These are phyloP conservation scores for Verticillium tricorpus DNA, from an alignment of 2,329 filamentous ascomycete genomes.

Conservation along the genomic window DNA sequence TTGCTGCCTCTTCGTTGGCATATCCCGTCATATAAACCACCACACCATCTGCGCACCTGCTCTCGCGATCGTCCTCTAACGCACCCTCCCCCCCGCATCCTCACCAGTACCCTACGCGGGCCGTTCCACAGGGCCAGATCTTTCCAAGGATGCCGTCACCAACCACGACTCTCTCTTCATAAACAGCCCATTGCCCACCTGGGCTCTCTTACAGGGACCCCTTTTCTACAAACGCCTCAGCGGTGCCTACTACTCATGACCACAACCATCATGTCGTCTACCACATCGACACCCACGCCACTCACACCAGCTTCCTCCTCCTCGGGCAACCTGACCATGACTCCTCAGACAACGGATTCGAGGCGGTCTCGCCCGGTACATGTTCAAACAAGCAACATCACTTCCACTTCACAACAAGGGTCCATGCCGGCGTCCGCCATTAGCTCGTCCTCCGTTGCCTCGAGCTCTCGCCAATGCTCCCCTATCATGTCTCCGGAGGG, in stretches of 20 bases:
- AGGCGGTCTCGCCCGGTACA: slow-evolving; percentile 40
- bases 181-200: slow-evolving; percentile 12
- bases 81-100: slow-evolving; percentile 11
- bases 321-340: slow-evolving; percentile 33
- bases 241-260: background rate
- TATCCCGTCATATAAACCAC: slow-evolving; percentile 8
- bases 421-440: slow-evolving; percentile 47
- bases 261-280: slow-evolving; percentile 6
- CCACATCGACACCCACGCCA: slow-evolving; percentile 25
- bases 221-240: slow-evolving; percentile 6
- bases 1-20: slow-evolving; percentile 7
- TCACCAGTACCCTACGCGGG: slow-evolving; percentile 11
- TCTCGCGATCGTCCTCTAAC: slow-evolving; percentile 10
- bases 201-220: slow-evolving; percentile 6
- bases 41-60: slow-evolving; percentile 5
- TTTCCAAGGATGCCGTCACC: slow-evolving; percentile 15
- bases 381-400: slow-evolving; percentile 41
- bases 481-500: slow-evolving; percentile 54
- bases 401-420: slow-evolving; percentile 17
- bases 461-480: slow-evolving; percentile 50
- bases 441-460: slow-evolving; percentile 52
- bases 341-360: slow-evolving; percentile 32
- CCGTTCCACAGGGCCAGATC: slow-evolving; percentile 14
- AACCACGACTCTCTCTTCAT: slow-evolving; percentile 11
- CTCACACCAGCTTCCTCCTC: slow-evolving; percentile 24